These are phyloP conservation scores for Phytophthora ramorum DNA, from an alignment of 352 stramenopile species.

Conservation along the genomic window DNA sequence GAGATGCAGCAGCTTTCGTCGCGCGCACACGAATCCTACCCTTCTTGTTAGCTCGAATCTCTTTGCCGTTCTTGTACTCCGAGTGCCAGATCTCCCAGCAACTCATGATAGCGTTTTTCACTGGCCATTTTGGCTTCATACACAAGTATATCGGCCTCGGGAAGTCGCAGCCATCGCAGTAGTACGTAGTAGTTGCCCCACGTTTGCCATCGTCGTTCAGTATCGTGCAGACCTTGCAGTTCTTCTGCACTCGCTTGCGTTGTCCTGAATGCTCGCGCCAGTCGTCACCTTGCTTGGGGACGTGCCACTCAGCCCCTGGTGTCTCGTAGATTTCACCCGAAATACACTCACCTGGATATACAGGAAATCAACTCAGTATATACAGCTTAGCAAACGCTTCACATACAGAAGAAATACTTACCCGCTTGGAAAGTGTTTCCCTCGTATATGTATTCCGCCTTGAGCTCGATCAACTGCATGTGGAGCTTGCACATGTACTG, in stretches of 20 bases:
- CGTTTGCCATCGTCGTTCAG: background rate
- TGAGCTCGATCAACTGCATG: background rate
- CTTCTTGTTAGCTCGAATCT: background rate
- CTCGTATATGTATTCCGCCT: slow-evolving; percentile 5
- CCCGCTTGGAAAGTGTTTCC: slow-evolving; percentile 3
- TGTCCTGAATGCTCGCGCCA: slow-evolving; percentile 7
- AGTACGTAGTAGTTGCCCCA: slow-evolving; percentile 9
- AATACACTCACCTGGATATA: slow-evolving; percentile 1
- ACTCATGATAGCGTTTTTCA: background rate
- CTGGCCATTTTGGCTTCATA: background rate
- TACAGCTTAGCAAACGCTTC: background rate
- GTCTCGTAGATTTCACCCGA: too few relatives aligned
- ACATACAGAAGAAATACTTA: background rate
- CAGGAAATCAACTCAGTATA: background rate
- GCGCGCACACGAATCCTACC: background rate
- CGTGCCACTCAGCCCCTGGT: too few relatives aligned
- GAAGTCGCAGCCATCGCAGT: slow-evolving; percentile 3
- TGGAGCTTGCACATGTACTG: slow-evolving; percentile 9
- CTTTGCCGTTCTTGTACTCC: slow-evolving; percentile 7
- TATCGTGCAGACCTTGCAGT: slow-evolving; percentile 10
- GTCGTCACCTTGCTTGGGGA: background rate
- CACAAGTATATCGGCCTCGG: background rate
- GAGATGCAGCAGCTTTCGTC: too few relatives aligned
- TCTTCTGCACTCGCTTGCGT: background rate
- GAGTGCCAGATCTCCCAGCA: slow-evolving; percentile 10